These are phyloP conservation scores for Chernovozyma aurita DNA, from an alignment of 1,139 yeast species.

Conservation along the genomic window DNA sequence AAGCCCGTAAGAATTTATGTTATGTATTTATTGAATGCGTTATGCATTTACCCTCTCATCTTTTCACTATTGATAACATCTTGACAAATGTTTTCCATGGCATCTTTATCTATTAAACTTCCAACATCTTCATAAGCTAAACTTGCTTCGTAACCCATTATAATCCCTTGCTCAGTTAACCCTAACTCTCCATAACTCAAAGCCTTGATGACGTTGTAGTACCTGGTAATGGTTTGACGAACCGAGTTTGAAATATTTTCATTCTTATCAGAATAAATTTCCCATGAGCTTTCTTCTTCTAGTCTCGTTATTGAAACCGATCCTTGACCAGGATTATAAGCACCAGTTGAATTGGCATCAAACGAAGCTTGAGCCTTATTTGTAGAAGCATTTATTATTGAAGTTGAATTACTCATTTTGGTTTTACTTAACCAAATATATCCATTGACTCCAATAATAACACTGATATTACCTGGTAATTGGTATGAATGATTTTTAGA, in stretches of 20 bases:
- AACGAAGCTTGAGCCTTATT: slow-evolving; percentile 36
- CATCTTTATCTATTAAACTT: slow-evolving; percentile 66
- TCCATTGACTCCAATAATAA: slow-evolving; percentile 91
- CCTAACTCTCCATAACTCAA: slow-evolving; percentile 80
- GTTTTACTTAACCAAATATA: slow-evolving; percentile 89
- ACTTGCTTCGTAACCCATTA: slow-evolving; percentile 86
- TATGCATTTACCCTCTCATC: slow-evolving; percentile 66
- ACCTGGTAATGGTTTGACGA: slow-evolving; percentile 75
- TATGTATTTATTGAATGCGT: no score
- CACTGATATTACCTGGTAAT: slow-evolving; percentile 86
- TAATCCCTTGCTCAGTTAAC: slow-evolving; percentile 74
- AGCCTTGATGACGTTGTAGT: slow-evolving; percentile 78
- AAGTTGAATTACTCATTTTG: slow-evolving; percentile 24
- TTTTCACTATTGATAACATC: slow-evolving; percentile 71
- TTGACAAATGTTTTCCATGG: slow-evolving; percentile 67
- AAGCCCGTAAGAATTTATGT: no score
- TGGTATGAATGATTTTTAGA: slow-evolving; percentile 83
- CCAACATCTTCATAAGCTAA: slow-evolving; percentile 73
- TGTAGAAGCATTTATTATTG: slow-evolving; percentile 15
- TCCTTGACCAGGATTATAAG: slow-evolving; percentile 55
- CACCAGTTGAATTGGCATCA: slow-evolving; percentile 31
- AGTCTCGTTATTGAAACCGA: slow-evolving; percentile 74
- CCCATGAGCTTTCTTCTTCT: slow-evolving; percentile 94
- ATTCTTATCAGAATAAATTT: slow-evolving; percentile 87
- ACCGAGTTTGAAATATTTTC: slow-evolving; percentile 61